A percentile compares a stretch with the other conserved stretches of the same genome.
These are phyloP conservation scores for Stygiomarasmius scandens DNA, from an alignment of 1,284 basidiomycete species.

Conservation along the genomic window DNA sequence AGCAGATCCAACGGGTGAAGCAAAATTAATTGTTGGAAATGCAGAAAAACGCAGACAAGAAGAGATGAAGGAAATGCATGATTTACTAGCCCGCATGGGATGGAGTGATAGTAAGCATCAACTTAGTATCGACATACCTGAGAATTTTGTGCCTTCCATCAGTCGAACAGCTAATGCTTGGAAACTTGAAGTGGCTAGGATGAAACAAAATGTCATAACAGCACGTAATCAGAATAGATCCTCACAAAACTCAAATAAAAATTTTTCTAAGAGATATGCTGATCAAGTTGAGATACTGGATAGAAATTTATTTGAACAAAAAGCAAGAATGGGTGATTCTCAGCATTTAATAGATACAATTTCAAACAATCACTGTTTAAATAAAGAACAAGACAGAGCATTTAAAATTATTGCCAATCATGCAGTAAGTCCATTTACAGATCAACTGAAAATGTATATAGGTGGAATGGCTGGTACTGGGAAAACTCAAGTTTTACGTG, in stretches of 20 bases:
- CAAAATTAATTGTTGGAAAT: background rate
- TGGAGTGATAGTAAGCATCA: background rate
- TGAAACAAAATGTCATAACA: background rate
- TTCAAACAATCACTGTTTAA: background rate
- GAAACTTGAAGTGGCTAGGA: background rate
- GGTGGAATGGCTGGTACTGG: constrained; percentile 1
- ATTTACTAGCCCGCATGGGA: background rate
- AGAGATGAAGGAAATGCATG: background rate
- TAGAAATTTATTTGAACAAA: background rate
- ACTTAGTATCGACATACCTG: background rate
- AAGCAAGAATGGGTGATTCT: background rate
- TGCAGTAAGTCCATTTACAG: constrained; percentile 19
- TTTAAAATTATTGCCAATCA: constrained; percentile 30
- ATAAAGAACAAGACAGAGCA: constrained; percentile 18
- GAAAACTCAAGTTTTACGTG: background rate
- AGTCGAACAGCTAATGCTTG: background rate
- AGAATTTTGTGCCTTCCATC: background rate
- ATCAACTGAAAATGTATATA: constrained; percentile 8
- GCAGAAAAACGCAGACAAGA: background rate
- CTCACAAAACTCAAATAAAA: background rate
- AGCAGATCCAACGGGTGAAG: background rate
- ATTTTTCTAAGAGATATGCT: constrained; percentile 16
- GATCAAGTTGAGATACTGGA: background rate
- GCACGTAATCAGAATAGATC: background rate
- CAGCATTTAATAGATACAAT: background rate